These are phyloP conservation scores for Rhododendron simsii DNA, from an alignment of 148 eudicot genomes.

Conservation along the genomic window DNA sequence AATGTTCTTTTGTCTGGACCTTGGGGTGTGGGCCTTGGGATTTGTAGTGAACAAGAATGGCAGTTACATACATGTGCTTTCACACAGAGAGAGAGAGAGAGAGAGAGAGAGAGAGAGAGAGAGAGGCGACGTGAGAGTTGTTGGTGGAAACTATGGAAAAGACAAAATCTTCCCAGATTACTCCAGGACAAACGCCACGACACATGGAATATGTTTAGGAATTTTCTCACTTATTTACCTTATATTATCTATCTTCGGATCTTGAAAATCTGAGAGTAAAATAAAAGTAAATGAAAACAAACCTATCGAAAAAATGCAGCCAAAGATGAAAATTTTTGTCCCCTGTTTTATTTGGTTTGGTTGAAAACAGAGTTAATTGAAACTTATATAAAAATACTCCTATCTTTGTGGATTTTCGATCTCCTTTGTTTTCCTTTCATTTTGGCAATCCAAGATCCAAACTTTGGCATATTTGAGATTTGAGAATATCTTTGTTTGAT, in stretches of 20 bases:
- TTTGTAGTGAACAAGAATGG: neutral
- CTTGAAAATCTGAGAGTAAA: neutral
- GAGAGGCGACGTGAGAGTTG: neutral
- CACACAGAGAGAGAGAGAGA: too few relatives aligned
- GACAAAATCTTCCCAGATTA: neutral
- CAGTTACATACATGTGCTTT: neutral
- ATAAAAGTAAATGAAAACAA: neutral
- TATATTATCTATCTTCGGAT: neutral
- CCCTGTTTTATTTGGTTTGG: neutral
- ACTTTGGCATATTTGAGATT: neutral
- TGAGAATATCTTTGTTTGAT: neutral
- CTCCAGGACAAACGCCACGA: neutral
- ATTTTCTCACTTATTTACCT: neutral
- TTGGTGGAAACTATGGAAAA: neutral
- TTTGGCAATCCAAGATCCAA: neutral
- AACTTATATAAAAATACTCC: neutral
- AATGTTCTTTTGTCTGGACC: neutral
- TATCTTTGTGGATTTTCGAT: neutral
- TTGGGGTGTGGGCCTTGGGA: neutral
- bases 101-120: neutral
- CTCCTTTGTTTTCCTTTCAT: neutral
- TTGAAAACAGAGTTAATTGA: neutral
- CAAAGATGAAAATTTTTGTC: neutral
- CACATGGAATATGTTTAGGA: neutral
- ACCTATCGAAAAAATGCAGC: neutral